Evolutionary conservation across 306 rosid genomes (phyloP).

Genomic region (Comarum palustre): DNA sequence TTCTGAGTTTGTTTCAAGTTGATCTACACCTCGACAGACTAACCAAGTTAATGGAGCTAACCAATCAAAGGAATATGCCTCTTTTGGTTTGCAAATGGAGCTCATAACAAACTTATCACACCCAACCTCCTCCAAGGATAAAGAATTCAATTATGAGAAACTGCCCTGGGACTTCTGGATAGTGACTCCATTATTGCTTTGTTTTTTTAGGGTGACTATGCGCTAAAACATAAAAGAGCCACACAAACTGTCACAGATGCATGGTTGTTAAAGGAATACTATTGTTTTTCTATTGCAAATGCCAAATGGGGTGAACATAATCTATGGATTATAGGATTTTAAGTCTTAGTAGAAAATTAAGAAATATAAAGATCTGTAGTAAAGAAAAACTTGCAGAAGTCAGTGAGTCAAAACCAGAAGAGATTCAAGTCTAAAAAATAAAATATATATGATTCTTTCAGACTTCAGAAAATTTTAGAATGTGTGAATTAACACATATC

Average conservation of each 20-base stretch:
- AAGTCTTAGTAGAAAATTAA: neutral
- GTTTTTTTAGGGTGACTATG: slow-evolving; percentile 3
- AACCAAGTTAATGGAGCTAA: neutral
- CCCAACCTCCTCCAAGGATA: neutral
- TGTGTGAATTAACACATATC: too few relatives aligned
- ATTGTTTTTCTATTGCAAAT: neutral
- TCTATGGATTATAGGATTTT: neutral
- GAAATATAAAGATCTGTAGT: neutral
- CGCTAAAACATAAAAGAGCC: neutral
- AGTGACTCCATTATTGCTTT: slow-evolving; percentile 6
- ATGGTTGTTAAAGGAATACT: neutral
- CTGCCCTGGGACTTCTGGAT: neutral
- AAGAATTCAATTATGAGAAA: neutral
- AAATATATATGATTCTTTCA: too few relatives aligned
- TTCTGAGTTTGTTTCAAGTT: neutral
- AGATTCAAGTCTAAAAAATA: neutral
- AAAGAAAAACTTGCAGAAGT: neutral
- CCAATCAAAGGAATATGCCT: neutral
- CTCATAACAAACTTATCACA: neutral
- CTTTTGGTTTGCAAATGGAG: neutral
- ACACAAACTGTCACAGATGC: neutral
- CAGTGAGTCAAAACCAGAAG: neutral
- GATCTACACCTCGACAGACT: neutral
- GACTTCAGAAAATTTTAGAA: too few relatives aligned
- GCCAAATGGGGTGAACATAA: neutral